Conservation (phyloP, 2,329 filamentous ascomycete species). For the Plenodomus biglobosus region DNA sequence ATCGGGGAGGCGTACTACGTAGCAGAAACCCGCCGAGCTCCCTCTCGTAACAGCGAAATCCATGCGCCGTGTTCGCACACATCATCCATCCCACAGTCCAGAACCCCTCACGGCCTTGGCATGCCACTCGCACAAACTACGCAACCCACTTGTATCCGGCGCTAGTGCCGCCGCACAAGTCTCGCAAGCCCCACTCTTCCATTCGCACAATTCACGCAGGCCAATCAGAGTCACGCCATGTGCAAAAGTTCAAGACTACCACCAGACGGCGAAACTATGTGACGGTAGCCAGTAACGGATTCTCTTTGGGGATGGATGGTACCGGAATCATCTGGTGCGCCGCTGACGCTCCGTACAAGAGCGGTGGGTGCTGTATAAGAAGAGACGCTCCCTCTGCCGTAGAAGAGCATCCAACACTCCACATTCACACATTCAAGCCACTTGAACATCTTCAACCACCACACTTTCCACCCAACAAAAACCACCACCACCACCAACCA, state of each 20-base stretch:
- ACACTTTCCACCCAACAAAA: neutral
- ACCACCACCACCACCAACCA: slow-evolving; percentile 1
- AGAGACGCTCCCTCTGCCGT: neutral
- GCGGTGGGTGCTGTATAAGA: slow-evolving; percentile 11
- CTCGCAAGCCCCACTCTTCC: neutral
- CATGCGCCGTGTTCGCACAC: no score
- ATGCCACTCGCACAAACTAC: slow-evolving; percentile 5
- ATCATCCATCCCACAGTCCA: no score
- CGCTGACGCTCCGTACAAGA: slow-evolving; percentile 12
- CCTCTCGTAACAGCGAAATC: no score
- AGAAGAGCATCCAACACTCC: neutral
- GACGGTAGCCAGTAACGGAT: neutral
- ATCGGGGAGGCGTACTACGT: no score
- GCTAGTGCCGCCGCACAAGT: slow-evolving; percentile 9
- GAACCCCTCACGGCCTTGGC: neutral
- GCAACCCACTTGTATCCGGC: slow-evolving; percentile 5
- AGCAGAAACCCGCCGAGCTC: no score
- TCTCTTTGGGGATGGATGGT: neutral
- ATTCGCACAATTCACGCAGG: neutral
- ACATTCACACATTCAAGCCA: neutral
- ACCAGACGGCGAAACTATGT: neutral
- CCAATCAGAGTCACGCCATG: neutral
- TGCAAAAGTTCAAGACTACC: neutral
- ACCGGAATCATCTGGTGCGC: neutral
- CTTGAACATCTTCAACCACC: slow-evolving; percentile 2